Conservation (phyloP, 441 rosid genomes). For the Omphalea diandra region DNA sequence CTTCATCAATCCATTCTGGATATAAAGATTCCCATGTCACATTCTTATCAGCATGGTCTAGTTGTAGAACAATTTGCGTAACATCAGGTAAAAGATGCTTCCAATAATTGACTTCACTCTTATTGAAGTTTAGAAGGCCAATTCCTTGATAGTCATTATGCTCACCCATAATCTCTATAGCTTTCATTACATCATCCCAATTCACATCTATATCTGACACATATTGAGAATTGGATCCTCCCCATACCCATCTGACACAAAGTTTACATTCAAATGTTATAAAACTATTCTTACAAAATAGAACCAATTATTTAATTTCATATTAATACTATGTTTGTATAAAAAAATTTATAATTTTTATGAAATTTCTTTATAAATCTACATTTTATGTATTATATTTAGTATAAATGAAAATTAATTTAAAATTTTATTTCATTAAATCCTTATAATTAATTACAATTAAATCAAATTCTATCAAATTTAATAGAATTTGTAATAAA, state of each 20-base stretch:
- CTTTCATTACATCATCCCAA: conserved; percentile 62
- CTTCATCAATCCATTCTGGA: conserved; percentile 97
- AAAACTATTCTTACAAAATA: too few species aligned
- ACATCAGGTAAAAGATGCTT: conserved; percentile 50
- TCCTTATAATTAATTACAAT: too few species aligned
- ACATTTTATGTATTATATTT: too few species aligned
- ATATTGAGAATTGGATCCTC: conserved; percentile 63
- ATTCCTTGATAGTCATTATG: conserved; percentile 44
- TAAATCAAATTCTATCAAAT: too few species aligned
- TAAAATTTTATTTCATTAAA: too few species aligned
- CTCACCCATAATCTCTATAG: conserved; percentile 41
- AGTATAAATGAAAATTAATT: too few species aligned
- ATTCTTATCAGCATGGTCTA: conserved; percentile 52
- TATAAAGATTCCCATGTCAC: conserved; percentile 82
- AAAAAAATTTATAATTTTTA: too few species aligned
- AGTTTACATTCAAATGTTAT: conserved; percentile 20
- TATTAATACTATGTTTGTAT: too few species aligned
- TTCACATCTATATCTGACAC: conserved; percentile 46
- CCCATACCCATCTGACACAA: conserved; percentile 82
- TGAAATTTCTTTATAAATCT: too few species aligned
- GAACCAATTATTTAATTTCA: too few species aligned
- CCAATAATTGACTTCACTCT: conserved; percentile 56
- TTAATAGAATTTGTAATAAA: too few species aligned
- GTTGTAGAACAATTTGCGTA: conserved; percentile 34
- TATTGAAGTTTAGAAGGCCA: conserved; percentile 70